phyloP scores from a whole-genome alignment of 768 basidiomycete genomes.

The Agaricus sinodeliciosus region DNA sequence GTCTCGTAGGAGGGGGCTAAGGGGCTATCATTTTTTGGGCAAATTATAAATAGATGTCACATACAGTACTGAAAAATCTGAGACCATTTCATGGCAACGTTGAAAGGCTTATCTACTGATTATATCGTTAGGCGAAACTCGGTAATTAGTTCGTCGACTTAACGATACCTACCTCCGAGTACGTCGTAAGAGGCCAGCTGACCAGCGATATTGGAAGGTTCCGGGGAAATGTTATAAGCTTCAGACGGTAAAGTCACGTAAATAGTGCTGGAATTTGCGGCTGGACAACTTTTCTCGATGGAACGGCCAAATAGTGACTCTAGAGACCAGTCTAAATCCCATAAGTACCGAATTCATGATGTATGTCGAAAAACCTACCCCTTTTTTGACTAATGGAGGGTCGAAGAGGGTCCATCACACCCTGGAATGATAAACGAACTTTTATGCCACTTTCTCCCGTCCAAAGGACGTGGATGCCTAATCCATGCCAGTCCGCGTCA shows the following conservation, averaged over 20 bases:
- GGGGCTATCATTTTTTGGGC: neutral
- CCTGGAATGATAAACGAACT: slow-evolving; percentile 63
- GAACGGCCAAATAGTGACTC: slow-evolving; percentile 57
- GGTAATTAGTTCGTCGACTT: neutral
- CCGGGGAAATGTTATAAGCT: slow-evolving; percentile 44
- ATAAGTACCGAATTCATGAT: slow-evolving; percentile 2
- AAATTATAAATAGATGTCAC: slow-evolving; percentile 15
- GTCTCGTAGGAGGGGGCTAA: slow-evolving; percentile 16
- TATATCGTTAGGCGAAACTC: neutral
- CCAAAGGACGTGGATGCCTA: slow-evolving; percentile 74
- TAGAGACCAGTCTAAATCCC: slow-evolving; percentile 65
- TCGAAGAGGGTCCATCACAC: slow-evolving; percentile 75
- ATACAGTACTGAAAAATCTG: slow-evolving; percentile 58
- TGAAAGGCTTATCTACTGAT: slow-evolving; percentile 38
- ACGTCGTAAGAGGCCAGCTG: slow-evolving; percentile 44
- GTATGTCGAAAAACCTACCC: slow-evolving; percentile 33
- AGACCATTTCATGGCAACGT: slow-evolving; percentile 54
- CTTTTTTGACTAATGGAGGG: slow-evolving; percentile 39
- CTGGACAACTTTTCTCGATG: slow-evolving; percentile 62
- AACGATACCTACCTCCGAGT: slow-evolving; percentile 29
- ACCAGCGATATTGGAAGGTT: slow-evolving; percentile 31
- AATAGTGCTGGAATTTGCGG: slow-evolving; percentile 55
- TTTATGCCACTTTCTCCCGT: slow-evolving; percentile 50
- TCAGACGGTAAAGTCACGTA: slow-evolving; percentile 40
- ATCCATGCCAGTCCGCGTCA: slow-evolving; percentile 88